phyloP scores from a whole-genome alignment of 441 rosid species.

The Dalechampia spathulata region DNA sequence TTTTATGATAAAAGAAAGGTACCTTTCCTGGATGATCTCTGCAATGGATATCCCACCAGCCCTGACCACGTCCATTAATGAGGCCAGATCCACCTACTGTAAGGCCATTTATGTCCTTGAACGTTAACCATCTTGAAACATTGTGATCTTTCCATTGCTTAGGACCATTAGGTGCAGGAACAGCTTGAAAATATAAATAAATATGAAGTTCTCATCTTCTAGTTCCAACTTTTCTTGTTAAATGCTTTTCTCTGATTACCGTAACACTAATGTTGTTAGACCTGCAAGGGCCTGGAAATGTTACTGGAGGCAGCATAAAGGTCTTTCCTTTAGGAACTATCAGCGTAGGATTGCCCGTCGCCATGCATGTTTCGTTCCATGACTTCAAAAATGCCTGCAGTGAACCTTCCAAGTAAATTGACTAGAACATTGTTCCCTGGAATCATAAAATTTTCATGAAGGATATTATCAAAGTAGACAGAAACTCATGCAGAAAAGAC shows the following conservation, averaged over 20 bases:
- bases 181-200: too few relatives aligned
- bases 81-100: conserved; percentile 18
- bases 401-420: not conserved
- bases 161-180: conserved; percentile 29
- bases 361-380: conserved; percentile 39
- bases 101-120: conserved; percentile 13
- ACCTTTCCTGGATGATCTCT: conserved; percentile 27
- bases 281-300: conserved; percentile 46
- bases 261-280: conserved; percentile 20
- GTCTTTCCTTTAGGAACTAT: conserved; percentile 30
- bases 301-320: conserved; percentile 30
- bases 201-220: too few relatives aligned
- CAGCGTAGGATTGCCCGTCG: conserved; percentile 12
- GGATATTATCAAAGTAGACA: too few relatives aligned
- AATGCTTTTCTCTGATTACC: conserved; percentile 14
- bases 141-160: conserved; percentile 18
- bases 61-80: conserved; percentile 28
- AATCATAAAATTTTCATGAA: too few relatives aligned
- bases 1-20: too few relatives aligned
- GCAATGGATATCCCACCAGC: conserved; percentile 43
- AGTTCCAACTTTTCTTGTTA: too few relatives aligned
- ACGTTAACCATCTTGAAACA: conserved; percentile 18
- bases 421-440: too few relatives aligned
- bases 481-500: too few relatives aligned
- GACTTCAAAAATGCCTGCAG: conserved; percentile 42